A percentile compares a stretch with the other conserved stretches of the same genome.
Evolutionary conservation across 768 basidiomycete species (phyloP).

Genomic region (Boletus reticulatus): DNA sequence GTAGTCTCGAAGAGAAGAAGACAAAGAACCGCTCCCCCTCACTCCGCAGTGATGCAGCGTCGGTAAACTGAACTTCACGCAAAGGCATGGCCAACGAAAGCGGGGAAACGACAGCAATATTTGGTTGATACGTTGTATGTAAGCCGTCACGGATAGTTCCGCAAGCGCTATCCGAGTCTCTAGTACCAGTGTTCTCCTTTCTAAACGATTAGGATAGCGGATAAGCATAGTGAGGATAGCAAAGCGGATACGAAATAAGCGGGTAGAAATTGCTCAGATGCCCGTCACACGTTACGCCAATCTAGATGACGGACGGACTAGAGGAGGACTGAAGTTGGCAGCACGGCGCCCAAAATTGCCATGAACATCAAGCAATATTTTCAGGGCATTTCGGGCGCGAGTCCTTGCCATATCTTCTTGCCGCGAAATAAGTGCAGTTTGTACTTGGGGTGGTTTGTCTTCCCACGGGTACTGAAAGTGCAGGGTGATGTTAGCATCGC

Average conservation of each 20-base stretch:
- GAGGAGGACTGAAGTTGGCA: conserved; percentile 32
- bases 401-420: conserved; percentile 85
- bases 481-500: conserved; percentile 1
- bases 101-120: not conserved
- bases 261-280: not conserved
- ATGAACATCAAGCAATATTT: conserved; percentile 85
- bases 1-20: conserved; percentile 68
- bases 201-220: conserved; percentile 18
- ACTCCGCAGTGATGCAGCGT: conserved; percentile 35
- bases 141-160: conserved; percentile 2
- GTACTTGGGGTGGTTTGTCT: conserved; percentile 60
- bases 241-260: not conserved
- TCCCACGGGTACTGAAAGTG: conserved; percentile 75
- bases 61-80: conserved; percentile 33
- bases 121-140: not conserved
- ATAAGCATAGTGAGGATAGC: conserved; percentile 11
- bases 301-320: conserved; percentile 19
- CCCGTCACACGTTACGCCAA: conserved; percentile 14
- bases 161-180: too few species aligned
- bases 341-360: conserved; percentile 79
- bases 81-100: conserved; percentile 46
- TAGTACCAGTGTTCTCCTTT: conserved; percentile 10
- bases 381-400: conserved; percentile 92
- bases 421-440: conserved; percentile 67
- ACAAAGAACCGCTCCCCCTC: conserved; percentile 55